phyloP scores from a whole-genome alignment of 257 asterid species.

The Catharanthus roseus region DNA sequence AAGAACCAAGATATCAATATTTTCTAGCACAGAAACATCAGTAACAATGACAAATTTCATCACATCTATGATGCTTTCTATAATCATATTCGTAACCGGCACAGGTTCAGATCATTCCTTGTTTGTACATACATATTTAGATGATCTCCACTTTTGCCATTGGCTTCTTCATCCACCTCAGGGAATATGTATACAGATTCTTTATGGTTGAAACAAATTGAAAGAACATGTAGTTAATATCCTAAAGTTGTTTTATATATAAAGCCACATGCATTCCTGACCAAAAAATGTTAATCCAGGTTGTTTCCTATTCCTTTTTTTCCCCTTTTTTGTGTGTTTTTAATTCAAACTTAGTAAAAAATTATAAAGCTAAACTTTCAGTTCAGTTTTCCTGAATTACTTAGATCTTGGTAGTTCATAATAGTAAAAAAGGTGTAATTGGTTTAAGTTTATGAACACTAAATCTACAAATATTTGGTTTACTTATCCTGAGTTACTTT shows the following conservation, averaged over 20 bases:
- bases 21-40: not conserved
- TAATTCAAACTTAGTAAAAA: not conserved
- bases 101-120: not conserved
- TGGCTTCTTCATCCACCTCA: not conserved
- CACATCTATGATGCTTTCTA: not conserved
- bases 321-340: too few relatives aligned
- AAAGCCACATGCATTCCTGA: not conserved
- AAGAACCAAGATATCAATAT: not conserved
- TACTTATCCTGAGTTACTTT: too few relatives aligned
- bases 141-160: not conserved
- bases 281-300: not conserved
- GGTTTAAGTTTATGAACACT: too few relatives aligned
- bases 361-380: too few relatives aligned
- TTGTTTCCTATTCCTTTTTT: too few relatives aligned
- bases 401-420: too few relatives aligned
- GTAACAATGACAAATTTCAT: not conserved
- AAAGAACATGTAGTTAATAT: not conserved
- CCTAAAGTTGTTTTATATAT: not conserved
- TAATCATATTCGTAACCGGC: not conserved
- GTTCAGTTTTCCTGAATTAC: too few relatives aligned
- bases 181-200: not conserved
- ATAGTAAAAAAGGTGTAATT: too few relatives aligned
- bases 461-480: too few relatives aligned
- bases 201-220: not conserved
- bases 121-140: too few relatives aligned